A percentile compares a stretch with the other conserved stretches of the same genome.
Evolutionary conservation across 192 early-diverging fungal genomes (phyloP).

Genomic region (Coemansia sp.): DNA sequence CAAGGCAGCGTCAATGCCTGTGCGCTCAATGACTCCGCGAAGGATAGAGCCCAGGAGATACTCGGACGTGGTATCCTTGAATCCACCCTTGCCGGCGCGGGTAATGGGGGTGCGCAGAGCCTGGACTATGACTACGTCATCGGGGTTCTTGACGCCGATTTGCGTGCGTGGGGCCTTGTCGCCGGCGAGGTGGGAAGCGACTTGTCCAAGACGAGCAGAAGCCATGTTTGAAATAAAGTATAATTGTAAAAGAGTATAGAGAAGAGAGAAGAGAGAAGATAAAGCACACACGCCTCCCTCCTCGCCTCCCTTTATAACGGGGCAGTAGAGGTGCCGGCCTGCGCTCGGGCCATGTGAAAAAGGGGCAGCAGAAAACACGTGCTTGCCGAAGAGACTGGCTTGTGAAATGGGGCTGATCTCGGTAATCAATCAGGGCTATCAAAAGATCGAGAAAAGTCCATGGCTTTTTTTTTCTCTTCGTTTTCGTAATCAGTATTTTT

Average conservation of each 20-base stretch:
- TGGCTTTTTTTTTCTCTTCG: background rate
- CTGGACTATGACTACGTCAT: slow-evolving; percentile 91
- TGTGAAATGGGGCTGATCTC: background rate
- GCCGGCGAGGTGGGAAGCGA: slow-evolving; percentile 50
- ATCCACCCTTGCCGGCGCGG: slow-evolving; percentile 85
- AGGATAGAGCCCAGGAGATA: slow-evolving; percentile 75
- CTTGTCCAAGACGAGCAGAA: slow-evolving; percentile 40
- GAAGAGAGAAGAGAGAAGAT: background rate
- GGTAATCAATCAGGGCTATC: background rate
- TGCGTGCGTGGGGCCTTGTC: slow-evolving; percentile 51
- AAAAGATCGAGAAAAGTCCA: background rate
- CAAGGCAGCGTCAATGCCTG: slow-evolving; percentile 77
- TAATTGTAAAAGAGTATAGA: background rate
- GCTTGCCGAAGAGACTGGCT: background rate
- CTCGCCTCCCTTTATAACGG: background rate
- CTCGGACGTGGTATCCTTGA: slow-evolving; percentile 87
- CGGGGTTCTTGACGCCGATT: slow-evolving; percentile 71
- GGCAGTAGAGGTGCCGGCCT: no score
- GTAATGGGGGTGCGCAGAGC: slow-evolving; percentile 87
- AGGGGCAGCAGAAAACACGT: background rate
- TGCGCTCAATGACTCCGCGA: slow-evolving; percentile 69
- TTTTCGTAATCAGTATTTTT: background rate
- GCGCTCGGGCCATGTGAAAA: slow-evolving; percentile 5
- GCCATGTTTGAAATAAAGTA: slow-evolving; percentile 16
- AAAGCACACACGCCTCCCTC: no score